Conservation (phyloP, 441 rosid genomes). For the Hura crepitans region DNA sequence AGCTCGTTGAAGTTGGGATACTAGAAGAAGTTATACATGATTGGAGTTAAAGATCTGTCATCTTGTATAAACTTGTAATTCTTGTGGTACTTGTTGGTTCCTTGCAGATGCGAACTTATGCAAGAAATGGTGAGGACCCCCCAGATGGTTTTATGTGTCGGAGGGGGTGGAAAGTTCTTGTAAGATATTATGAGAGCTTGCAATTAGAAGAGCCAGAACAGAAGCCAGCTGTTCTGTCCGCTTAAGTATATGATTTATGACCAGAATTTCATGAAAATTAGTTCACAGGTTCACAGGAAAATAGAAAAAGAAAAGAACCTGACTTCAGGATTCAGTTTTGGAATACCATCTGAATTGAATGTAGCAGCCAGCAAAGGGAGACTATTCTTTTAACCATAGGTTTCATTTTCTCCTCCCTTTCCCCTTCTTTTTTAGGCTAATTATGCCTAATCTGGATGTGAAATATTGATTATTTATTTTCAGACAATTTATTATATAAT, state of each 20-base stretch:
- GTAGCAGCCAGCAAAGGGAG: not conserved
- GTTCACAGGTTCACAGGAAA: too few species aligned
- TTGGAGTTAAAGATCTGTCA: not conserved
- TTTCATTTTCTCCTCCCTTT: not conserved
- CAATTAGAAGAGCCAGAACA: conserved; percentile 57
- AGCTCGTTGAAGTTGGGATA: not conserved
- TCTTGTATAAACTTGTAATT: not conserved
- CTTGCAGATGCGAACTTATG: conserved; percentile 72
- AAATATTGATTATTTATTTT: not conserved
- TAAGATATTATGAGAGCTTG: conserved; percentile 61
- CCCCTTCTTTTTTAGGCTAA: not conserved
- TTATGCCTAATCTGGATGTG: not conserved
- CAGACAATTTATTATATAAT: not conserved
- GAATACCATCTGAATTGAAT: not conserved
- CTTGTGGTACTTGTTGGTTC: conserved; percentile 2
- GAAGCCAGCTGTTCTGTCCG: conserved; percentile 44
- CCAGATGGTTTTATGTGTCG: conserved; percentile 94
- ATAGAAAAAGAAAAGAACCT: not conserved
- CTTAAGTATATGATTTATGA: conserved; percentile 25
- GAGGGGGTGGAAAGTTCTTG: conserved; percentile 82
- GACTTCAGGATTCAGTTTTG: not conserved
- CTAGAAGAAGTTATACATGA: not conserved
- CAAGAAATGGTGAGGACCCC: conserved; percentile 77
- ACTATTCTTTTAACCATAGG: conserved; percentile 4
- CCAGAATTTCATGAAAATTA: conserved; percentile 1